Conservation (phyloP, 2,329 filamentous ascomycete species). For the Tolypocladium ovalisporum region DNA sequence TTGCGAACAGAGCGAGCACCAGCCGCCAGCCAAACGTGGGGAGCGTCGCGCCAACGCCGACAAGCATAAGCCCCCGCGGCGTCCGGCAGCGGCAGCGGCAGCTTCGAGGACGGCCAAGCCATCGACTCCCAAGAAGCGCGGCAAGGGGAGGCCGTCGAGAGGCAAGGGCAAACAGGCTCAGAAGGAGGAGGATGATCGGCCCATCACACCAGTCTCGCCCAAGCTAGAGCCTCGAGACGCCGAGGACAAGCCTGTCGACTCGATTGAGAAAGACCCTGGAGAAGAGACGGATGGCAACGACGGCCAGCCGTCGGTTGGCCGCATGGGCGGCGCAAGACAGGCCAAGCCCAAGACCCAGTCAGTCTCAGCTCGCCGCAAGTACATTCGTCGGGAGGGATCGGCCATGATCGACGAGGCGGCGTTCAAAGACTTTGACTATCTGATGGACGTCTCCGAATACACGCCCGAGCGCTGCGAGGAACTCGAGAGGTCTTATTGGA, state of each 20-base stretch:
- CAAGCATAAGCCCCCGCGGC: slow-evolving; percentile 33
- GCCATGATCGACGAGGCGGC: slow-evolving; percentile 80
- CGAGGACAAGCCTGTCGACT: slow-evolving; percentile 28
- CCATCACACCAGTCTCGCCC: slow-evolving; percentile 49
- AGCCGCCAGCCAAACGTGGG: slow-evolving; percentile 83
- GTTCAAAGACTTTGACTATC: slow-evolving; percentile 86
- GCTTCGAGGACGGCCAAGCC: slow-evolving; percentile 19
- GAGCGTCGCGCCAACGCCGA: slow-evolving; percentile 58
- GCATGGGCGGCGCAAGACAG: slow-evolving; percentile 38
- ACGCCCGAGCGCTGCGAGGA: slow-evolving; percentile 89
- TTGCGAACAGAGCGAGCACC: slow-evolving; percentile 90
- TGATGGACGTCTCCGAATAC: slow-evolving; percentile 77
- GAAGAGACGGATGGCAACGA: slow-evolving; percentile 34
- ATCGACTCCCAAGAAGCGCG: slow-evolving; percentile 26
- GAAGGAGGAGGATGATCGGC: slow-evolving; percentile 36
- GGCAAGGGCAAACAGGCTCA: slow-evolving; percentile 26
- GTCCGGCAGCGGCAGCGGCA: slow-evolving; percentile 18
- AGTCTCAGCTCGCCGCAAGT: slow-evolving; percentile 77
- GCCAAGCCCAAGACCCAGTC: slow-evolving; percentile 57
- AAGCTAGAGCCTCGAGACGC: slow-evolving; percentile 23
- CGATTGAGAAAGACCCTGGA: slow-evolving; percentile 36
- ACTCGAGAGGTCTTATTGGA: slow-evolving; percentile 92
- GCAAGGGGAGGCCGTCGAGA: slow-evolving; percentile 27
- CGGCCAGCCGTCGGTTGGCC: slow-evolving; percentile 25
- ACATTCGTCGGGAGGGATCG: slow-evolving; percentile 66